phyloP scores from a whole-genome alignment of 2,329 filamentous ascomycete genomes.

The Trichoderma hamatum region DNA sequence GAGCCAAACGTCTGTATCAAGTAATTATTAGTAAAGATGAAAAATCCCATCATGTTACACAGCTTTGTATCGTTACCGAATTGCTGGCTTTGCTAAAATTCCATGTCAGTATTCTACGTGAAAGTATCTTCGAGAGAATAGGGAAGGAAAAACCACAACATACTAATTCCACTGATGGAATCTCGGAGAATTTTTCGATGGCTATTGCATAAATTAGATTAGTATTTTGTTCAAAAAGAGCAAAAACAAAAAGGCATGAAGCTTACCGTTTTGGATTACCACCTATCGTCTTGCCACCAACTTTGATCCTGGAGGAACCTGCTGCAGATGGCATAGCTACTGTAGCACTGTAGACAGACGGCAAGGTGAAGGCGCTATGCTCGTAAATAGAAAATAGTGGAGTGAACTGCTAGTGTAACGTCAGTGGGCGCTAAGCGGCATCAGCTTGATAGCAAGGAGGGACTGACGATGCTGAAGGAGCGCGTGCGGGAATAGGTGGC shows the following conservation, averaged over 20 bases:
- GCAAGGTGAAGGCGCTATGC: background rate
- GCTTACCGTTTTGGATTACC: background rate
- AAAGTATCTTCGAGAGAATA: background rate
- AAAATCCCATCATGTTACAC: background rate
- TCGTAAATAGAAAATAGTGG: background rate
- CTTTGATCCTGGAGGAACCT: background rate
- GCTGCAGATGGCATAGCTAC: background rate
- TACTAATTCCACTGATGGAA: slow-evolving; percentile 55
- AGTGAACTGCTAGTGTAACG: background rate
- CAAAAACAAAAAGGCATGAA: background rate
- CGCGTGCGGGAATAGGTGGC: background rate
- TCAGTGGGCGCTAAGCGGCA: background rate
- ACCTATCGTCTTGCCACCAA: background rate
- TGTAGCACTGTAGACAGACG: background rate
- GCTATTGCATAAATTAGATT: background rate
- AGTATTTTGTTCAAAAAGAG: background rate
- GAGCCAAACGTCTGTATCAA: slow-evolving; percentile 63
- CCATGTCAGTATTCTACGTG: background rate
- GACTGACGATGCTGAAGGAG: background rate
- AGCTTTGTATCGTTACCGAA: slow-evolving; percentile 50
- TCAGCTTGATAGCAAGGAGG: background rate
- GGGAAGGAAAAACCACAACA: slow-evolving; percentile 33
- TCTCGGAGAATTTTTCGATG: background rate
- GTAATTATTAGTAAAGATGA: background rate
- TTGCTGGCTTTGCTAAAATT: slow-evolving; percentile 55